These are phyloP conservation scores for Xerocomus minutiporus DNA, from an alignment of 1,284 basidiomycete genomes.

Conservation along the genomic window DNA sequence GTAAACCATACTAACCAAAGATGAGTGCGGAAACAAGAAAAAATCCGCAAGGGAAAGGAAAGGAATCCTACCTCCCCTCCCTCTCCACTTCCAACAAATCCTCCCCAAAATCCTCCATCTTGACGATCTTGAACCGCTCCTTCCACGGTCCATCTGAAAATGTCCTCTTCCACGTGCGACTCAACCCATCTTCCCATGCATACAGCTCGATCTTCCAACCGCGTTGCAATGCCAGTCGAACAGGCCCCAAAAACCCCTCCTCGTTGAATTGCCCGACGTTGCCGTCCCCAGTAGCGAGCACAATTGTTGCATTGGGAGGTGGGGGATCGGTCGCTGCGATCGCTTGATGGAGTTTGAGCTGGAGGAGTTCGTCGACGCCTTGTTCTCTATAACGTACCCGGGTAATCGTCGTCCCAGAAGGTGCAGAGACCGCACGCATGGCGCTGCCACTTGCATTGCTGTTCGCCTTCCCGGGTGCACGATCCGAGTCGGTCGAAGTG, in stretches of 20 bases:
- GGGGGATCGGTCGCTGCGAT: conserved; percentile 63
- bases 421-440: conserved; percentile 7
- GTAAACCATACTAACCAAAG: neutral
- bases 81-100: conserved; percentile 44
- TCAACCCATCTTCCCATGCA: conserved; percentile 77
- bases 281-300: conserved; percentile 86
- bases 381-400: conserved; percentile 68
- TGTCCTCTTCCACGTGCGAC: conserved; percentile 64
- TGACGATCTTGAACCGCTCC: conserved; percentile 49
- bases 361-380: conserved; percentile 83
- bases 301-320: conserved; percentile 67
- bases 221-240: conserved; percentile 72
- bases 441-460: conserved; percentile 4
- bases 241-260: conserved; percentile 81
- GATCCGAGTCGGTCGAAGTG: conserved; percentile 27
- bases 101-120: conserved; percentile 58
- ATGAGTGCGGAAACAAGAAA: neutral
- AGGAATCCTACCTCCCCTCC: conserved; percentile 16
- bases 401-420: conserved; percentile 8
- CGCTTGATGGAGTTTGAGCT: conserved; percentile 81
- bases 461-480: conserved; percentile 1
- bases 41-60: neutral
- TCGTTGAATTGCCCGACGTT: conserved; percentile 85
- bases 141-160: conserved; percentile 49
- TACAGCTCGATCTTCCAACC: conserved; percentile 88